A percentile compares a stretch with the other conserved stretches of the same genome.
phyloP scores from a whole-genome alignment of 495 filamentous ascomycete genomes.

The Aspergillus ellipticus region DNA sequence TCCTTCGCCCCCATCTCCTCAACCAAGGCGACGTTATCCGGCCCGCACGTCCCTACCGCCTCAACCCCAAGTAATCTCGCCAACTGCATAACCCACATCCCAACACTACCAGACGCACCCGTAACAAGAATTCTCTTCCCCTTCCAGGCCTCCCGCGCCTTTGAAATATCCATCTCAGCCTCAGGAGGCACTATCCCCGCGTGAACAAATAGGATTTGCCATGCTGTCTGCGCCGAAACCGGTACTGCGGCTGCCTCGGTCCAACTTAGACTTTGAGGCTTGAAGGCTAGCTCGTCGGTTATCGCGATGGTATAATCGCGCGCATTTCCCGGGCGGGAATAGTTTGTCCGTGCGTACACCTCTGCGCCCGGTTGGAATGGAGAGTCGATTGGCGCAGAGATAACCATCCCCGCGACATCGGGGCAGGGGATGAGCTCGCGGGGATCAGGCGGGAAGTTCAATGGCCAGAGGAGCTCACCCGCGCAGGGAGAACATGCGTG shows the following conservation, averaged over 20 bases:
- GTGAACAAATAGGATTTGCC: conserved; percentile 50
- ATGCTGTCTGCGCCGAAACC: conserved; percentile 46
- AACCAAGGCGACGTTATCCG: conserved; percentile 42
- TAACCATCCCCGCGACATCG: conserved; percentile 48
- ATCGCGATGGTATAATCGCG: conserved; percentile 42
- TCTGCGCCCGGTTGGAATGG: conserved; percentile 44
- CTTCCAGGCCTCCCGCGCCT: conserved; percentile 10
- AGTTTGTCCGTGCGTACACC: conserved; percentile 48
- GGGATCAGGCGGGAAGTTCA: conserved; percentile 31
- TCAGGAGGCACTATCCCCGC: conserved; percentile 18
- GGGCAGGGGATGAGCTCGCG: conserved; percentile 43
- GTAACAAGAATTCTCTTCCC: conserved; percentile 46
- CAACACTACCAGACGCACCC: conserved; percentile 50
- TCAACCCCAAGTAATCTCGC: conserved; percentile 38
- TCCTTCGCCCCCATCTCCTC: conserved; percentile 40
- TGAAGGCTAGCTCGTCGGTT: conserved; percentile 40
- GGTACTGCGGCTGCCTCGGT: conserved; percentile 45
- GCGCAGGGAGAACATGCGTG: conserved; percentile 47
- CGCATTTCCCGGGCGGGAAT: conserved; percentile 38
- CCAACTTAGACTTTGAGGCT: conserved; percentile 38
- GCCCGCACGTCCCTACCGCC: conserved; percentile 39
- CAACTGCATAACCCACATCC: conserved; percentile 55
- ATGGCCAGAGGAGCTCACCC: conserved; percentile 53
- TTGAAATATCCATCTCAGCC: conserved; percentile 19
- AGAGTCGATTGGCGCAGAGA: conserved; percentile 38